Evolutionary conservation across 2,329 filamentous ascomycete genomes (phyloP).

Genomic region (Sporothrix pseudoabietina): DNA sequence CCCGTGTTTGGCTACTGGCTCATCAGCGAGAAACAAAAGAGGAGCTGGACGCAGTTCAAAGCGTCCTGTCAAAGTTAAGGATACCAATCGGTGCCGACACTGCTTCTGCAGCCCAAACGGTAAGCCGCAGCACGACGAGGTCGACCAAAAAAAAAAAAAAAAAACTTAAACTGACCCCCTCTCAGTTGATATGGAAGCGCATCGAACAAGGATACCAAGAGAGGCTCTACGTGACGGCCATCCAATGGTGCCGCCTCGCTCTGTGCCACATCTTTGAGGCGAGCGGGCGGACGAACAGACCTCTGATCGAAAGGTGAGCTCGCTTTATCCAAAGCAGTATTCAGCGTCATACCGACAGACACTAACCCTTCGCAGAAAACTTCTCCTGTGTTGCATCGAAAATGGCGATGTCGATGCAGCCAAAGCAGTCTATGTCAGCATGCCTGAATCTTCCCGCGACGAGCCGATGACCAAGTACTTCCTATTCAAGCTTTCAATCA

Average conservation of each 20-base stretch:
- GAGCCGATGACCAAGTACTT: constrained; percentile 71
- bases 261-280: constrained; percentile 67
- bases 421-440: constrained; percentile 56
- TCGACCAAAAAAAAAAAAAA: too few relatives aligned
- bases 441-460: constrained; percentile 60
- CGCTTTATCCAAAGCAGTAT: not conserved
- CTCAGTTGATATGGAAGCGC: constrained; percentile 78
- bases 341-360: too few relatives aligned
- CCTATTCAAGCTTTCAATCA: constrained; percentile 72
- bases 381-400: constrained; percentile 69
- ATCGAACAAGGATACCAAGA: constrained; percentile 62
- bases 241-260: constrained; percentile 72
- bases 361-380: constrained; percentile 57
- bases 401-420: constrained; percentile 58
- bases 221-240: constrained; percentile 56
- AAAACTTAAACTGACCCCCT: constrained; percentile 1
- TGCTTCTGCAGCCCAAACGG: constrained; percentile 68
- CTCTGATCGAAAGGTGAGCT: constrained; percentile 67
- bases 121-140: constrained; percentile 42
- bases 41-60: constrained; percentile 37
- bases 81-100: constrained; percentile 59
- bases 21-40: constrained; percentile 46
- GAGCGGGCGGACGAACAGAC: constrained; percentile 65
- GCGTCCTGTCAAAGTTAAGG: constrained; percentile 49
- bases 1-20: constrained; percentile 66